Base-by-base conservation (phyloP, 805 yeast species). In the Wickerhamiella dianesei region DNA sequence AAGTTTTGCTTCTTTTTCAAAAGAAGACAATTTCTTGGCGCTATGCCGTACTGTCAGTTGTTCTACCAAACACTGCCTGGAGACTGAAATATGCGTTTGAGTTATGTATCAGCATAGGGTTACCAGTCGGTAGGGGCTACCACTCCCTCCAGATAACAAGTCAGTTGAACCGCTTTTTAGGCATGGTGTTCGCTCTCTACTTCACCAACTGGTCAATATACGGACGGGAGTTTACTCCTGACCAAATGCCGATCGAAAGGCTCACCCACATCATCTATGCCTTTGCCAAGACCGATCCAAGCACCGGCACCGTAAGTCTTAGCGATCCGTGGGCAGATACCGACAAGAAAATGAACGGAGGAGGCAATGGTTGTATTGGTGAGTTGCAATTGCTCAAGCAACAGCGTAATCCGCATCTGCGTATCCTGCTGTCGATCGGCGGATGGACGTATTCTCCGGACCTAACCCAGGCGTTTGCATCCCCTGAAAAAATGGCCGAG, bases 181-280 rank as follows among this genome's bases (percentile, higher is more conserved):
- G 9, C 13, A 41, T 25, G 22, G 37, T 49, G 21, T 37, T 42
- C 14, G 58, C 57, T 14, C 50, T 50, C 8, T 57, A 57, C 35
- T 57, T 54, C 46, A 45, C 54, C 3, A 73, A 73, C 50, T 82
- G 89, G 89, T 70, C 82, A 0, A 76, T 80, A 16, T 84, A 85
- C 57, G 70, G 63, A 22, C 69, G 82, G 49, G 64, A 64, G 51
- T 84, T 73, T 62, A 65, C 62, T 45, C 92, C 82, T 1, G 63
- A 64, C 18, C 78, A 82, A 47, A 72, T 88, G 4, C 84, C 88
- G 2, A 61, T 72, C 1, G 60, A 69, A 0, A 54, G 61, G 9
- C 59, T 82, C 0, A 76, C 94, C 17, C 82, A 84, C 52, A 61
- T 92, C 1, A 79, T 79, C 56, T 92, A 82, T 61, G 82, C 96